Conservation (phyloP, 805 yeast species). For the Saccharomycopsis schoenii region DNA sequence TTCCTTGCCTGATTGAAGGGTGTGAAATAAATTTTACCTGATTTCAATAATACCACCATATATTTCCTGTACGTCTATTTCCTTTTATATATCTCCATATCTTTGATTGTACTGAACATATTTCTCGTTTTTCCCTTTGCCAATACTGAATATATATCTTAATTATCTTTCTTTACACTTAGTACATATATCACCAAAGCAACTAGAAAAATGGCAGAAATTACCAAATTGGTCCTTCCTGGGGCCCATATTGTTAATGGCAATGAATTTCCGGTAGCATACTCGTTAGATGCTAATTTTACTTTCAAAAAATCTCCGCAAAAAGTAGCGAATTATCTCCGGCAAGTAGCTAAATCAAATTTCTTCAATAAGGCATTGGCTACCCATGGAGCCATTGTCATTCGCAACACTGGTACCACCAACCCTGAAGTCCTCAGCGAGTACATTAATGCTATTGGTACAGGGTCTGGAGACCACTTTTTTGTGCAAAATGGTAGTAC, state of each 20-base stretch:
- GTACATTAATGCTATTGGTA: slow-evolving; percentile 22
- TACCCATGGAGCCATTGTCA: slow-evolving; percentile 26
- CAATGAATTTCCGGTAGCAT: slow-evolving; percentile 20
- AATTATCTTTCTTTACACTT: background rate
- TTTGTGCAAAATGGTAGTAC: slow-evolving; percentile 27
- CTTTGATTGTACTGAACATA: background rate
- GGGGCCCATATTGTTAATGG: slow-evolving; percentile 19
- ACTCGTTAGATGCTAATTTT: background rate
- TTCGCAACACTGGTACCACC: slow-evolving; percentile 21
- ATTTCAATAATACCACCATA: too few species aligned
- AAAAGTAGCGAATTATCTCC: slow-evolving; percentile 14
- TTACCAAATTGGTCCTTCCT: slow-evolving; percentile 21
- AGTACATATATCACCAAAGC: too few species aligned
- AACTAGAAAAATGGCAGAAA: background rate
- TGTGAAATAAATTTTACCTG: too few species aligned
- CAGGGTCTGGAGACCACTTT: slow-evolving; percentile 20
- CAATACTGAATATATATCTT: background rate
- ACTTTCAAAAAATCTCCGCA: background rate
- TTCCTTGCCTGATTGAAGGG: too few species aligned
- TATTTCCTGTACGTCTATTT: too few species aligned
- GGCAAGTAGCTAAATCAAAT: slow-evolving; percentile 19
- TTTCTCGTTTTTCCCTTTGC: background rate
- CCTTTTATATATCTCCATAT: too few species aligned
- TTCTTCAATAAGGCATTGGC: slow-evolving; percentile 22
- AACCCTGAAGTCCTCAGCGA: slow-evolving; percentile 22